Evolutionary conservation across 2,329 filamentous ascomycete species (phyloP).

Genomic region (Beauveria sp.): DNA sequence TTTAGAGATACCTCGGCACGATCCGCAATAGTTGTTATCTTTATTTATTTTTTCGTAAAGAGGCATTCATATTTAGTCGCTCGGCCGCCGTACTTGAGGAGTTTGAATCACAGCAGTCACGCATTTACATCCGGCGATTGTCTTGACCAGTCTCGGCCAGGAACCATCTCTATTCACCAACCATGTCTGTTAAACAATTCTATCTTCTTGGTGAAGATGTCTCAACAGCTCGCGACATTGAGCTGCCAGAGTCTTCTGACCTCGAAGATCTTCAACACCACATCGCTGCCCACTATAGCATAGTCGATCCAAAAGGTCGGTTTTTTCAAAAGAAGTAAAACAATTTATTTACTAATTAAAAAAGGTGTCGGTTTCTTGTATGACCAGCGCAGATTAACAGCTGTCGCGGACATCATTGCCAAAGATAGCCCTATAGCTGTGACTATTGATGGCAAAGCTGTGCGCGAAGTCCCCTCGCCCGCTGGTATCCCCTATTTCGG

Average conservation of each 20-base stretch:
- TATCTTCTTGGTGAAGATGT: conserved; percentile 34
- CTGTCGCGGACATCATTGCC: conserved; percentile 27
- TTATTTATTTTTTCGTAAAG: neutral
- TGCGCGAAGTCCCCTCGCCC: conserved; percentile 44
- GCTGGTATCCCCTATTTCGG: conserved; percentile 41
- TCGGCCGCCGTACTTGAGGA: neutral
- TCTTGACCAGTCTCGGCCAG: neutral
- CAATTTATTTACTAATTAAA: neutral
- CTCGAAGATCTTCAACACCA: conserved; percentile 31
- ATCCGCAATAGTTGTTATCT: neutral
- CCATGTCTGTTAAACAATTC: conserved; percentile 32
- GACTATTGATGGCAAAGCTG: conserved; percentile 40
- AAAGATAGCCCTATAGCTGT: conserved; percentile 30
- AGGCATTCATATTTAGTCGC: neutral
- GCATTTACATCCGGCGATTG: neutral
- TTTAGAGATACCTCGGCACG: neutral
- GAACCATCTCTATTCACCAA: neutral
- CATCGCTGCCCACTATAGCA: conserved; percentile 34
- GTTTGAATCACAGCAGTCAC: neutral
- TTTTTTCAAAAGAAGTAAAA: neutral
- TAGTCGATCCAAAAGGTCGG: conserved; percentile 34
- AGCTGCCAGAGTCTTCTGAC: conserved; percentile 26
- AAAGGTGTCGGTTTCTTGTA: conserved; percentile 31
- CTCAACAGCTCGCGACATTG: conserved; percentile 28
- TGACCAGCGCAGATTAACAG: conserved; percentile 21